Conservation (phyloP, 805 yeast genomes). For the Hanseniaspora thailandica region DNA sequence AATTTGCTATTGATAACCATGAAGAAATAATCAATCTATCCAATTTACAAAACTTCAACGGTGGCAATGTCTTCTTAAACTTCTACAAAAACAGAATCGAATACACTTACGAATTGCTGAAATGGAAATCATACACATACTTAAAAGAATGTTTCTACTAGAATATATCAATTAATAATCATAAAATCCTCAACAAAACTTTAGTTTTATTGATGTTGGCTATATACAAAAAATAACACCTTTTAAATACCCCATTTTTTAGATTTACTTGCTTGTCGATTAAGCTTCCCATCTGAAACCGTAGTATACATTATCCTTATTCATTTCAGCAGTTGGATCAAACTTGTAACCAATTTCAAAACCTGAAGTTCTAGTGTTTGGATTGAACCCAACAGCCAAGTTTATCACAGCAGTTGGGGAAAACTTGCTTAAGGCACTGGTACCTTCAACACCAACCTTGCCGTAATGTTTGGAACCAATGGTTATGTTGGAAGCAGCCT, state of each 20-base stretch:
- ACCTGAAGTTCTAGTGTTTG: neutral
- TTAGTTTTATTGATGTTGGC: no score
- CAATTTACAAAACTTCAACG: constrained; percentile 8
- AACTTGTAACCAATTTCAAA: constrained; percentile 9
- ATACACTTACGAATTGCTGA: constrained; percentile 4
- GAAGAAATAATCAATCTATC: constrained; percentile 12
- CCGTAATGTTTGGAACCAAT: neutral
- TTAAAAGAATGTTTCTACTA: constrained; percentile 6
- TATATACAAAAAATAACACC: neutral
- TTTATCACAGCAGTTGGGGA: neutral
- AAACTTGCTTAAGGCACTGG: neutral
- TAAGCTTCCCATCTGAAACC: constrained; percentile 5
- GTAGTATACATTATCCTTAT: neutral
- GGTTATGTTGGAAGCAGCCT: neutral
- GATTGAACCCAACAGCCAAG: neutral
- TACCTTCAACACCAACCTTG: neutral
- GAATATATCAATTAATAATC: neutral
- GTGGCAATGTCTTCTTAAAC: neutral
- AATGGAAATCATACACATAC: constrained; percentile 3
- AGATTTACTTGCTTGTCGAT: neutral
- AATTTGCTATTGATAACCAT: constrained; percentile 9
- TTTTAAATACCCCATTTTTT: neutral
- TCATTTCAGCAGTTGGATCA: neutral
- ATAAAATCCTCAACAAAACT: neutral
- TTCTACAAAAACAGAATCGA: constrained; percentile 9